Conservation (phyloP, 2,329 filamentous ascomycete genomes). For the Beauveria sp. region DNA sequence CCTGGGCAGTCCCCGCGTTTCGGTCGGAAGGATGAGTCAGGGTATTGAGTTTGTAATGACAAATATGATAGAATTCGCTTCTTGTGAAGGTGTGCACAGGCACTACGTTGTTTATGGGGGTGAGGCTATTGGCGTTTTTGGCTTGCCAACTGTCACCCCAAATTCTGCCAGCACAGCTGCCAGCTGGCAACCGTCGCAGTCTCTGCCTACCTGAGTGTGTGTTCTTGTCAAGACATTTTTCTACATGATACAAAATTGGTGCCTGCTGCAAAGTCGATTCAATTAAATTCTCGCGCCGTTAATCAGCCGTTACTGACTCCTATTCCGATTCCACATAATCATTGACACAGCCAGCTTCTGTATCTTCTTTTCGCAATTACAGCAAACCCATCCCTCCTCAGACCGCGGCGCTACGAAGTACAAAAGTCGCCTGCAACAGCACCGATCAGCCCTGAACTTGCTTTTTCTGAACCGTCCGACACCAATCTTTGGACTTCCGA, state of each 20-base stretch:
- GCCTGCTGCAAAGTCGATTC: too few species aligned
- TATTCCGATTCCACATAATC: too few species aligned
- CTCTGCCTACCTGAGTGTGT: not conserved
- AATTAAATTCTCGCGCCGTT: too few species aligned
- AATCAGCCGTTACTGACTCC: too few species aligned
- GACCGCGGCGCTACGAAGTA: not conserved
- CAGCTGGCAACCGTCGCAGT: not conserved
- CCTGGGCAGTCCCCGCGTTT: not conserved
- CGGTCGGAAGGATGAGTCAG: not conserved
- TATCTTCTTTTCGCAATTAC: too few species aligned
- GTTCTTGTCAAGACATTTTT: not conserved
- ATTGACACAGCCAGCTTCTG: too few species aligned
- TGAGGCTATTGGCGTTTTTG: not conserved
- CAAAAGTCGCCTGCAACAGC: not conserved
- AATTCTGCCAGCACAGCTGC: not conserved
- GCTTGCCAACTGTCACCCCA: not conserved
- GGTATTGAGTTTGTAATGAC: not conserved
- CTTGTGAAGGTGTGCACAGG: not conserved
- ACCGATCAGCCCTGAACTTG: not conserved
- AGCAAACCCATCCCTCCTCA: too few species aligned
- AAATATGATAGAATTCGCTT: not conserved
- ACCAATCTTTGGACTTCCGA: not conserved
- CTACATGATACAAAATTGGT: too few species aligned
- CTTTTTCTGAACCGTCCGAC: not conserved
- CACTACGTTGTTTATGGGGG: not conserved